phyloP scores from a whole-genome alignment of 306 rosid species.

The Cotoneaster glaucophyllus region DNA sequence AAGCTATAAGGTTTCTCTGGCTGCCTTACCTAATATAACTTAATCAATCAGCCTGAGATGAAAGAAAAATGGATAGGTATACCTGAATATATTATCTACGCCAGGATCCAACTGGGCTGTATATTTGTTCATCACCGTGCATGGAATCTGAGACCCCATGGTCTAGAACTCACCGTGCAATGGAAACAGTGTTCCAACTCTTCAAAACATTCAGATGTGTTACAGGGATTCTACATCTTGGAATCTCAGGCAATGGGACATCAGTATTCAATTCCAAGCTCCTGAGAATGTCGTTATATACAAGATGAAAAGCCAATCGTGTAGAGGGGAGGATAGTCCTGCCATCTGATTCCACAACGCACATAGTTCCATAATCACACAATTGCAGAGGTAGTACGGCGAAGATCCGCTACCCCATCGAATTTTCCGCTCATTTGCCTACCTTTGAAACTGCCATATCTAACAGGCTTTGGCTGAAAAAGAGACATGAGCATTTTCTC shows the following conservation, averaged over 20 bases:
- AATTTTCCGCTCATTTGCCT: conserved; percentile 65
- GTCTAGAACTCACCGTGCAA: conserved; percentile 23
- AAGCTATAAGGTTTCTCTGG: conserved; percentile 30
- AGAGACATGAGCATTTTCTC: conserved; percentile 83
- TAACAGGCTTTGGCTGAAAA: conserved; percentile 67
- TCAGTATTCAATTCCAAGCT: conserved; percentile 20
- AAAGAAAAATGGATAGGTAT: conserved; percentile 25
- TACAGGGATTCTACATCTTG: conserved; percentile 32
- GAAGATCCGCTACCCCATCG: conserved; percentile 62
- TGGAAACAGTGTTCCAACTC: conserved; percentile 6
- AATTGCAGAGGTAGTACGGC: conserved; percentile 78
- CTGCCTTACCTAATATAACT: conserved; percentile 42
- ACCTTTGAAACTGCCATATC: conserved; percentile 70
- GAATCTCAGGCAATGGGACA: conserved; percentile 21
- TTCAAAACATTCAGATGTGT: conserved; percentile 21
- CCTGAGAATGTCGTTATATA: conserved; percentile 34
- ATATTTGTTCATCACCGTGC: conserved; percentile 31
- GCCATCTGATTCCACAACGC: conserved; percentile 14
- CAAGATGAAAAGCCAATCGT: conserved; percentile 30
- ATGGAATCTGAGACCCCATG: conserved; percentile 17
- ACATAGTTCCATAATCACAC: conserved; percentile 33
- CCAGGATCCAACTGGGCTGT: conserved; percentile 26
- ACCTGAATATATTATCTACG: conserved; percentile 39
- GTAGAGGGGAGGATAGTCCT: background rate
- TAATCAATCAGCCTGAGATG: conserved; percentile 17